phyloP scores from a whole-genome alignment of 2,329 filamentous ascomycete species.

The Venturia effusa region DNA sequence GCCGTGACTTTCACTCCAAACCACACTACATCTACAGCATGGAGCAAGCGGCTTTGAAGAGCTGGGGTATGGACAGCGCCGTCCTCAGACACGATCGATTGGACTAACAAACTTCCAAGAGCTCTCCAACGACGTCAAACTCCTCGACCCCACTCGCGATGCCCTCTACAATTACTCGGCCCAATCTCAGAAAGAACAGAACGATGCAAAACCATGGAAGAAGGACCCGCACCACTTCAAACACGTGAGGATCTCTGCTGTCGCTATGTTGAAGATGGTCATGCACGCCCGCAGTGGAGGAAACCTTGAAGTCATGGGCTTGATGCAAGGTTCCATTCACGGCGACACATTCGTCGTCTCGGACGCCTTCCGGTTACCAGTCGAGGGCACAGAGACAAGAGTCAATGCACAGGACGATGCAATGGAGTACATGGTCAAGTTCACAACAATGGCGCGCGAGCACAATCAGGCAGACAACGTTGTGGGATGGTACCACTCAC shows the following conservation, averaged over 20 bases:
- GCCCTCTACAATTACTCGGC: slow-evolving; percentile 79
- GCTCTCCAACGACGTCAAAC: slow-evolving; percentile 67
- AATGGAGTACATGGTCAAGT: slow-evolving; percentile 93
- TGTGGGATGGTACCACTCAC: slow-evolving; percentile 96
- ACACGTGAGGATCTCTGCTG: slow-evolving; percentile 81
- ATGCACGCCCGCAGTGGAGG: slow-evolving; percentile 98
- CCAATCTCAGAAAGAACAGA: slow-evolving; percentile 55
- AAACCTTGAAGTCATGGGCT: slow-evolving; percentile 86
- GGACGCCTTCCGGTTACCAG: slow-evolving; percentile 84
- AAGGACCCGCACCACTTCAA: slow-evolving; percentile 81
- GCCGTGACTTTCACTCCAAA: background rate
- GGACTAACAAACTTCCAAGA: slow-evolving; percentile 55
- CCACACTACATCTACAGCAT: slow-evolving; percentile 3
- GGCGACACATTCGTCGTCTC: slow-evolving; percentile 83
- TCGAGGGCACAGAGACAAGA: slow-evolving; percentile 95
- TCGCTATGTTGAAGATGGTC: slow-evolving; percentile 95
- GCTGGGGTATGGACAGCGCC: slow-evolving; percentile 43
- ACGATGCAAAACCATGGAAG: slow-evolving; percentile 60
- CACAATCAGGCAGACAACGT: slow-evolving; percentile 77
- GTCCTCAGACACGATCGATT: background rate
- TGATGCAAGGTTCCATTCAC: slow-evolving; percentile 93
- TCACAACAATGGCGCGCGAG: slow-evolving; percentile 64
- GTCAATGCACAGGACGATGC: slow-evolving; percentile 94
- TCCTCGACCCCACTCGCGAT: slow-evolving; percentile 64
- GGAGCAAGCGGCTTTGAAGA: slow-evolving; percentile 48